phyloP scores from a whole-genome alignment of 2,329 filamentous ascomycete genomes.

The Tolypocladium nubicola region DNA sequence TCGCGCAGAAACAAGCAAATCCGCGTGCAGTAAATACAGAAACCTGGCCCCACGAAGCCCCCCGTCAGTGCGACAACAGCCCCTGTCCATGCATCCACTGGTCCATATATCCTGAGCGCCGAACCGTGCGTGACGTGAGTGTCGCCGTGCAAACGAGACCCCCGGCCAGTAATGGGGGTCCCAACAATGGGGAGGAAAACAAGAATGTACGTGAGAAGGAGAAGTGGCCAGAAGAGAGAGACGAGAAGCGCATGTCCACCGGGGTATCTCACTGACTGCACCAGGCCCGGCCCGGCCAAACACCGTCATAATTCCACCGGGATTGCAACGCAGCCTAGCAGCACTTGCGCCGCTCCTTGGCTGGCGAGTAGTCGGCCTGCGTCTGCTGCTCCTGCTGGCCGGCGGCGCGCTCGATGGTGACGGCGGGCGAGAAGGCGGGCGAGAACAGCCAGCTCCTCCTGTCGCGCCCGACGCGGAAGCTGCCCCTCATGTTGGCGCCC shows the following conservation, averaged over 20 bases:
- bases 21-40: not conserved
- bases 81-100: not conserved
- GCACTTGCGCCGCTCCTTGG: conserved; percentile 16
- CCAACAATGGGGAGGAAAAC: not conserved
- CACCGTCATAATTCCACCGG: not conserved
- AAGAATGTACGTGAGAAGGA: not conserved
- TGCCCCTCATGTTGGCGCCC: conserved; percentile 31
- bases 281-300: not conserved
- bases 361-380: conserved; percentile 6
- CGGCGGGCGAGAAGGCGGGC: conserved; percentile 39
- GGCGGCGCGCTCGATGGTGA: conserved; percentile 34
- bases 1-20: not conserved
- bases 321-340: conserved; percentile 12
- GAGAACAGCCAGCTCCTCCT: conserved; percentile 50
- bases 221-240: not conserved
- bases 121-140: not conserved
- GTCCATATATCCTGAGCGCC: not conserved
- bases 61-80: not conserved
- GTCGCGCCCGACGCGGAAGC: conserved; percentile 48
- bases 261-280: conserved; percentile 16
- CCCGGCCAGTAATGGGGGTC: not conserved
- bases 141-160: not conserved
- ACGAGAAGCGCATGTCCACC: conserved; percentile 1
- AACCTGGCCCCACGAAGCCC: not conserved
- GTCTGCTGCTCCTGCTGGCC: conserved; percentile 15